These are phyloP conservation scores for Salinomyces thailandicus DNA, from an alignment of 2,329 filamentous ascomycete genomes.

Conservation along the genomic window DNA sequence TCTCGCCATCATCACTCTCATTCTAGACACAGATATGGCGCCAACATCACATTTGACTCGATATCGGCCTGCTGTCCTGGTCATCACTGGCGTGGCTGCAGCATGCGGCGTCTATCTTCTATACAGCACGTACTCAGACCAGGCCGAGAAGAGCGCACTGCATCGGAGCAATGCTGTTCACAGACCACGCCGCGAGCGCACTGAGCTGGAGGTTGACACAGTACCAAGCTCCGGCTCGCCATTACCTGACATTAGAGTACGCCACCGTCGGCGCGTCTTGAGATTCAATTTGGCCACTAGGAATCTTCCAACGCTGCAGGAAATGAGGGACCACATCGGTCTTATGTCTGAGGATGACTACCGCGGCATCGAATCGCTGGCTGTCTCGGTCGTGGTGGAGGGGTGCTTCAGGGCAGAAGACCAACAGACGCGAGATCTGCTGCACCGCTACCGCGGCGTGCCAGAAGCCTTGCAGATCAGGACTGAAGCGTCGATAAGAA, in stretches of 20 bases:
- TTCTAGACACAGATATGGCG: too few relatives aligned
- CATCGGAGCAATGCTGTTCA: conserved; percentile 60
- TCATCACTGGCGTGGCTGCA: conserved; percentile 47
- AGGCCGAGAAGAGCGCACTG: conserved; percentile 27
- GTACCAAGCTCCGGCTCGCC: conserved; percentile 1
- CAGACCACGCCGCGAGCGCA: conserved; percentile 23
- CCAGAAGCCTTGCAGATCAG: neutral
- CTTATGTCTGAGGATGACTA: neutral
- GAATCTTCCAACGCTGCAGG: neutral
- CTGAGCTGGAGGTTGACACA: neutral
- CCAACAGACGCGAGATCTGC: neutral
- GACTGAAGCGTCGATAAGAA: neutral
- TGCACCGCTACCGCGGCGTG: neutral
- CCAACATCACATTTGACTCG: neutral
- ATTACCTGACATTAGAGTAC: conserved; percentile 1
- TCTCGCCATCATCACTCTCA: too few relatives aligned
- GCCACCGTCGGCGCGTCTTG: neutral
- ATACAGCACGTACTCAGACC: conserved; percentile 33
- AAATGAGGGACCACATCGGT: neutral
- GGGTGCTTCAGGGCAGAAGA: neutral
- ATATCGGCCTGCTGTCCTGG: conserved; percentile 40
- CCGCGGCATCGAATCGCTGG: neutral
- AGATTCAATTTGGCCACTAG: neutral
- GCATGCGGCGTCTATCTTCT: conserved; percentile 49
- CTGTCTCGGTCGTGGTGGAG: neutral